A percentile compares a stretch with the other conserved stretches of the same genome.
Conservation (phyloP, 2,329 filamentous ascomycete species). For the Periglandula ipomoeae region DNA sequence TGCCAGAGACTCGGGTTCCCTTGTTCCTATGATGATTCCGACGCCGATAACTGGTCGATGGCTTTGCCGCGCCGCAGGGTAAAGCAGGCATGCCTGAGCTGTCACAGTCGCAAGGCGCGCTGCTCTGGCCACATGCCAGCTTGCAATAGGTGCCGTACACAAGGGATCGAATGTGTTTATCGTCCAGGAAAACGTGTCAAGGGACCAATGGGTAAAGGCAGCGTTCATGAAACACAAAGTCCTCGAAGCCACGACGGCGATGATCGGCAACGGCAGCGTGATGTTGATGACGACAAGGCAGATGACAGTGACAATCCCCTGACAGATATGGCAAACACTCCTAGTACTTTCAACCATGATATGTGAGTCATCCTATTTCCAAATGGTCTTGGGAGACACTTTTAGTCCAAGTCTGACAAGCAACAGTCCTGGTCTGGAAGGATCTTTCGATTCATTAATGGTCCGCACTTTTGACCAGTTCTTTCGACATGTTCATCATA, state of each 20-base stretch:
- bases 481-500: conserved; percentile 50
- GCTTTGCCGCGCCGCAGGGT: conserved; percentile 44
- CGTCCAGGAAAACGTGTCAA: conserved; percentile 35
- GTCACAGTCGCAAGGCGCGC: conserved; percentile 48
- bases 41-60: conserved; percentile 31
- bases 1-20: conserved; percentile 49
- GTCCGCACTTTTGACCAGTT: conserved; percentile 46
- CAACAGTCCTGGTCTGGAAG: conserved; percentile 26
- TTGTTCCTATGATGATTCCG: conserved; percentile 45
- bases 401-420: not conserved
- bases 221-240: conserved; percentile 18
- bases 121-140: conserved; percentile 49
- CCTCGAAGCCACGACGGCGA: conserved; percentile 26
- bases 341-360: conserved; percentile 24
- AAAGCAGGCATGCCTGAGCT: conserved; percentile 47
- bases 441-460: conserved; percentile 39
- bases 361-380: conserved; percentile 18
- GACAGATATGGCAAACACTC: conserved; percentile 24
- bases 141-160: conserved; percentile 40
- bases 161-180: conserved; percentile 48
- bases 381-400: not conserved
- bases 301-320: conserved; percentile 26
- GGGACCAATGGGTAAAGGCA: conserved; percentile 14
- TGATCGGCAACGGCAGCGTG: conserved; percentile 9
- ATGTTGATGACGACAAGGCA: conserved; percentile 16